Evolutionary conservation across 2,329 filamentous ascomycete species (phyloP).

Genomic region (Alternaria dauci): DNA sequence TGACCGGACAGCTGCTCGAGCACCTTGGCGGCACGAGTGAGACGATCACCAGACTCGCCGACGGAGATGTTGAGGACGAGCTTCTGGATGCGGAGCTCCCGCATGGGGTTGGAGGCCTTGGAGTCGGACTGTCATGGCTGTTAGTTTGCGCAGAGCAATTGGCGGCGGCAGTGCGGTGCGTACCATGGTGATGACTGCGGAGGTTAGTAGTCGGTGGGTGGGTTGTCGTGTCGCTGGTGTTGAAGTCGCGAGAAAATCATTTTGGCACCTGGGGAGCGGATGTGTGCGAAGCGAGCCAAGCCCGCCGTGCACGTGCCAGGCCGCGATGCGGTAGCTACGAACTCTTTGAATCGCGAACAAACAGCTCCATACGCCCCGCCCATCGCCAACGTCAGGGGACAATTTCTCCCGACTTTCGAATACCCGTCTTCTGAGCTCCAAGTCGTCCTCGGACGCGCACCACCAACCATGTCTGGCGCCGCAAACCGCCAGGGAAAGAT

Average conservation of each 20-base stretch:
- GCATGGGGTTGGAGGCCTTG: slow-evolving; percentile 97
- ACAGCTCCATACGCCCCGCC: slow-evolving; percentile 39
- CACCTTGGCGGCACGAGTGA: slow-evolving; percentile 99
- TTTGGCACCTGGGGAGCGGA: background rate
- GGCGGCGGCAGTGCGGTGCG: slow-evolving; percentile 16
- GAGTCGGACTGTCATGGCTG: slow-evolving; percentile 45
- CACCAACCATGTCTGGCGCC: slow-evolving; percentile 54
- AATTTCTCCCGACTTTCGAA: slow-evolving; percentile 9
- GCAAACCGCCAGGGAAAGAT: slow-evolving; percentile 98
- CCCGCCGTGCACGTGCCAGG: slow-evolving; percentile 18
- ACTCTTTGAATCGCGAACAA: slow-evolving; percentile 23
- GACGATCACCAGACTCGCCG: slow-evolving; percentile 99
- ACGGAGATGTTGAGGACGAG: slow-evolving; percentile 99
- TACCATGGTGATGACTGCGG: slow-evolving; percentile 53
- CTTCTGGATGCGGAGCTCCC: slow-evolving; percentile 99
- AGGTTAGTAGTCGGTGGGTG: slow-evolving; percentile 47
- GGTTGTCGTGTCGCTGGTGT: slow-evolving; percentile 41
- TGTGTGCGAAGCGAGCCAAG: slow-evolving; percentile 7
- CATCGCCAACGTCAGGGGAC: slow-evolving; percentile 27
- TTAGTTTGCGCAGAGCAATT: slow-evolving; percentile 32
- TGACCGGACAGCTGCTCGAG: slow-evolving; percentile 99
- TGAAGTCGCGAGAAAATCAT: slow-evolving; percentile 22
- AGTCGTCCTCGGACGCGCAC: slow-evolving; percentile 56
- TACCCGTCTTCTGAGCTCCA: slow-evolving; percentile 19
- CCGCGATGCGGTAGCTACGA: slow-evolving; percentile 9